These are phyloP conservation scores for Penicillium maclennaniae DNA, from an alignment of 495 filamentous ascomycete species.

Conservation along the genomic window DNA sequence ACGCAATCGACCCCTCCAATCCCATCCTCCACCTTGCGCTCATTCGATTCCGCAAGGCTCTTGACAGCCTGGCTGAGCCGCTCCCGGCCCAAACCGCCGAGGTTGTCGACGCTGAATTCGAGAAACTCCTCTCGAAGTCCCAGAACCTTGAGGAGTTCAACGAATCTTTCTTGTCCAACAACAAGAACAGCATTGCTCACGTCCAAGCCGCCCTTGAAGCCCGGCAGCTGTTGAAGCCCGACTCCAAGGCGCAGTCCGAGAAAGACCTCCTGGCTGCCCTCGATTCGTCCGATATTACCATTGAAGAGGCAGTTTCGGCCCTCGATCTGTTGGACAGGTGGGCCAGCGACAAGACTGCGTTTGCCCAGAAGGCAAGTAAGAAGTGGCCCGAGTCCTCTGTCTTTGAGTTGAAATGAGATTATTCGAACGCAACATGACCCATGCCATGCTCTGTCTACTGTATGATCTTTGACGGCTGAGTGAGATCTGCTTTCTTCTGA, in stretches of 20 bases:
- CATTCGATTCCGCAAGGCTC: constrained; percentile 61
- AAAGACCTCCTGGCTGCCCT: constrained; percentile 58
- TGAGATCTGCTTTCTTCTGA: background rate
- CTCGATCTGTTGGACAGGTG: constrained; percentile 58
- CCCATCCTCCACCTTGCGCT: constrained; percentile 76
- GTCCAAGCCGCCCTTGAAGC: constrained; percentile 59
- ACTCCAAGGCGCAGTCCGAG: constrained; percentile 53
- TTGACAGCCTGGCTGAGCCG: constrained; percentile 51
- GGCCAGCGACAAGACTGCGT: constrained; percentile 55
- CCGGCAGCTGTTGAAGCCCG: constrained; percentile 56
- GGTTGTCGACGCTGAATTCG: constrained; percentile 62
- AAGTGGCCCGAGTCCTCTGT: constrained; percentile 70
- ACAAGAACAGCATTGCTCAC: constrained; percentile 61
- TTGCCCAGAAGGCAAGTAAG: constrained; percentile 58
- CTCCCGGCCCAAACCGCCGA: constrained; percentile 59
- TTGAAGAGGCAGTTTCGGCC: constrained; percentile 59
- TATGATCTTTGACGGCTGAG: background rate
- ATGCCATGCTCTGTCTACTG: background rate
- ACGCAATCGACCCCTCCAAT: constrained; percentile 63
- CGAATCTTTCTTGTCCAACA: constrained; percentile 56
- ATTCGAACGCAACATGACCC: background rate
- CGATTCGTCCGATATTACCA: constrained; percentile 46
- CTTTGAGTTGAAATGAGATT: constrained; percentile 42
- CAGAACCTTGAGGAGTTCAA: constrained; percentile 64
- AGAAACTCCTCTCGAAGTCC: constrained; percentile 51